Conservation (phyloP, 2,329 filamentous ascomycete genomes). For the Aspergillus intermedius region DNA sequence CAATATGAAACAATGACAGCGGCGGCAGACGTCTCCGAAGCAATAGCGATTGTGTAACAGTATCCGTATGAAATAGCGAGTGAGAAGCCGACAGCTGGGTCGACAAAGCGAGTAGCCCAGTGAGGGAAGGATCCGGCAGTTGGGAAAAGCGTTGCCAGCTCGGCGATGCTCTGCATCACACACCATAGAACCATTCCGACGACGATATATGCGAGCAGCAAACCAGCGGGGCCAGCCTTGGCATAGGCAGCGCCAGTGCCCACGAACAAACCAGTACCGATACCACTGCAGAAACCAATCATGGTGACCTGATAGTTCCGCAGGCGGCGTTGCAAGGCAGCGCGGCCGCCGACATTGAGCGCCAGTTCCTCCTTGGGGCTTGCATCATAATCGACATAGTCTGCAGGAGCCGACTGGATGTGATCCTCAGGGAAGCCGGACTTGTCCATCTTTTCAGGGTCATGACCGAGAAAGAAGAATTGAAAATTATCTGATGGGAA, state of each 20-base stretch:
- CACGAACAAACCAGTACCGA: constrained; percentile 49
- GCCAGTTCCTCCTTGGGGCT: constrained; percentile 19
- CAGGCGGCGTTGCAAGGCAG: constrained; percentile 27
- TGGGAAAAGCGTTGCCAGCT: constrained; percentile 83
- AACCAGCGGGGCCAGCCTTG: constrained; percentile 22
- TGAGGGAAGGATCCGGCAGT: constrained; percentile 66
- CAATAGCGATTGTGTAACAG: constrained; percentile 45
- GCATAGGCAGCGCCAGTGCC: no score
- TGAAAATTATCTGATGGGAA: no score
- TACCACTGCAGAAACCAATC: constrained; percentile 28
- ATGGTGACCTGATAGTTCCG: constrained; percentile 28
- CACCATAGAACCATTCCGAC: constrained; percentile 79
- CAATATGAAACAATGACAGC: constrained; percentile 81
- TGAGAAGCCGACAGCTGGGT: no score
- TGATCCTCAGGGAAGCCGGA: no score
- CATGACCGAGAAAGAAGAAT: no score
- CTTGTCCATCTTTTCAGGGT: no score
- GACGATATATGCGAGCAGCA: constrained; percentile 55
- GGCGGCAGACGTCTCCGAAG: constrained; percentile 72
- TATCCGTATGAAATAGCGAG: no score
- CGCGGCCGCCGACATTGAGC: constrained; percentile 29
- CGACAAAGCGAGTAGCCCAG: no score
- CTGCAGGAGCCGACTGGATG: no score
- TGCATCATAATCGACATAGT: no score
- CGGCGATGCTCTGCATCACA: constrained; percentile 82